Base-by-base conservation (phyloP, 352 stramenopile genomes). In the Phytophthora megakarya region DNA sequence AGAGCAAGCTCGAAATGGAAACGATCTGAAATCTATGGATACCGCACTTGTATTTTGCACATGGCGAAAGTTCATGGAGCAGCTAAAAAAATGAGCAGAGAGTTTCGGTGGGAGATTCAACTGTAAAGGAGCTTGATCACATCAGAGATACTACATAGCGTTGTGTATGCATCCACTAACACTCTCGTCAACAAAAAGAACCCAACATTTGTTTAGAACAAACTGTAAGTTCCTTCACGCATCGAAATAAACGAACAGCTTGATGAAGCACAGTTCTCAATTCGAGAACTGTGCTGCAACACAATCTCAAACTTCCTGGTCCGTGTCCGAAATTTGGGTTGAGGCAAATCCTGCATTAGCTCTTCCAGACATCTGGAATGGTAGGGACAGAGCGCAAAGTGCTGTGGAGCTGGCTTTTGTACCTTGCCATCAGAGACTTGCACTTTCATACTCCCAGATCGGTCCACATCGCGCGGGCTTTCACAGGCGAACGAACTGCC, bases 321-420 rank as follows among this genome's bases (percentile, higher is more conserved):
- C 9, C 26, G 26, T 47, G 28, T 47, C 11, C 40, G 19, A 47
- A 32, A 32, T 32, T 40, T 18, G 15, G n/a, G 11, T 15, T 54
- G 37, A 28, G 40, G 52, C 60, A 67, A 22, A 67, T 67, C 60
- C 23, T 56, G 60, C 35, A 56, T 25, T 19, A 28, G 39, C 46
- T 70, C 61, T 61, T 70, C 54, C 19, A 18, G 47, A 56, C 61
- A 70, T 70, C 37, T 70, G 63, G 19, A 55, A 21, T 70, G 48
- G 40, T 61, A 73, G 45, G 52, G 46, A 73, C 46, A 33, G 64
- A 63, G 15, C n/a, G 16, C 40, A 13, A 26, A 49, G 33, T 33
- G 53, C 43, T 39, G 23, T 5, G 55, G 33, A 35, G 50, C 40
- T 60, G 28, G 53, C 23, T 50, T 61, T 12, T 65, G 46, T 47